Evolutionary conservation across 306 rosid genomes (phyloP).

Genomic region (Luffa acutangula): DNA sequence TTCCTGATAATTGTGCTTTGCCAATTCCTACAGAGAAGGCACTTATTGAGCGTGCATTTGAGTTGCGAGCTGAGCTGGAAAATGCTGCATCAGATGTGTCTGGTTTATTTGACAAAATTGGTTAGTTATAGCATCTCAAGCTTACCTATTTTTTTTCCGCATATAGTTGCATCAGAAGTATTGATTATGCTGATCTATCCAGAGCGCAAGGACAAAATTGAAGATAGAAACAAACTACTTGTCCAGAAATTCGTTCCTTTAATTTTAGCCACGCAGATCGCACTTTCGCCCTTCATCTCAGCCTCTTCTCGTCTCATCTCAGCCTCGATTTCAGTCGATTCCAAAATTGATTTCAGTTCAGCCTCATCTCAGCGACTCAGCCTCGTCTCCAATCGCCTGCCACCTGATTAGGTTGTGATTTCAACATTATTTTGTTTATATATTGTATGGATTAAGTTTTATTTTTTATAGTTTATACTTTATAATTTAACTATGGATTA

Average conservation of each 20-base stretch:
- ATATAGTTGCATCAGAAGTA: not conserved
- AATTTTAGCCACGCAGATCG: too few relatives aligned
- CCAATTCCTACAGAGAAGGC: conserved; percentile 49
- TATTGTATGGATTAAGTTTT: too few relatives aligned
- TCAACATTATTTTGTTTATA: too few relatives aligned
- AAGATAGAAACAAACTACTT: conserved; percentile 64
- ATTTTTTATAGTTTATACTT: too few relatives aligned
- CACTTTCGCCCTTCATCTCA: too few relatives aligned
- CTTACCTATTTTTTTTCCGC: not conserved
- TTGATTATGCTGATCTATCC: conserved; percentile 9
- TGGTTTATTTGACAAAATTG: conserved; percentile 79
- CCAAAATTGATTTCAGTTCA: too few relatives aligned
- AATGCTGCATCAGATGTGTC: conserved; percentile 95
- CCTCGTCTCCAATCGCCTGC: too few relatives aligned
- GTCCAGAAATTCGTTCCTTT: conserved; percentile 65
- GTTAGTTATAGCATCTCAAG: conserved; percentile 31
- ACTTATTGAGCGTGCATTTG: conserved; percentile 79
- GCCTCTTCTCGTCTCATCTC: too few relatives aligned
- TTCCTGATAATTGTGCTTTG: conserved; percentile 6
- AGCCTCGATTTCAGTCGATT: too few relatives aligned
- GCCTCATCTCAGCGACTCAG: too few relatives aligned
- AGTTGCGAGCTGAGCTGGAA: conserved; percentile 84
- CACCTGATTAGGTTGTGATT: too few relatives aligned
- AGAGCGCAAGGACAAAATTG: conserved; percentile 93
- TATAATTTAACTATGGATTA: too few relatives aligned